Percentiles rank a stretch among this genome's conserved stretches.
Evolutionary conservation across 2,329 filamentous ascomycete species (phyloP).

Genomic region (Colletotrichum phormii): DNA sequence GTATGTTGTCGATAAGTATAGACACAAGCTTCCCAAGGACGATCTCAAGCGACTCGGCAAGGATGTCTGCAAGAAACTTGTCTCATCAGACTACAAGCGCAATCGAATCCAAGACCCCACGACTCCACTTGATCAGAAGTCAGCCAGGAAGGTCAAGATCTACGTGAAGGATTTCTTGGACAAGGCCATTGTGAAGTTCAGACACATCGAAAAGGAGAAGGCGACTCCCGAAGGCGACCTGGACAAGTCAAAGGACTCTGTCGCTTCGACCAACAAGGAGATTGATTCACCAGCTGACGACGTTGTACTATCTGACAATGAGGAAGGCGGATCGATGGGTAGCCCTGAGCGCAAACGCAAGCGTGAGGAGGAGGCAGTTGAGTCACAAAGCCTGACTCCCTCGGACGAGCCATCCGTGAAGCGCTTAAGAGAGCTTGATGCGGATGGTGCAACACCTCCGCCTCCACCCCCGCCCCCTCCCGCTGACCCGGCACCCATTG

Average conservation of each 20-base stretch:
- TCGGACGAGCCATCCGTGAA: constrained; percentile 68
- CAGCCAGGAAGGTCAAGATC: constrained; percentile 84
- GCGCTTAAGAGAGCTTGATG: constrained; percentile 61
- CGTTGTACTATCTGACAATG: constrained; percentile 55
- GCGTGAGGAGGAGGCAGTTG: constrained; percentile 59
- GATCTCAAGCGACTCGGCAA: constrained; percentile 72
- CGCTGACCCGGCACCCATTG: constrained; percentile 46
- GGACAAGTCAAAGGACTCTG: constrained; percentile 36
- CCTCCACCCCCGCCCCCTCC: constrained; percentile 59
- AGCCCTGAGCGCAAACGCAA: constrained; percentile 74
- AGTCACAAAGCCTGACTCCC: constrained; percentile 59
- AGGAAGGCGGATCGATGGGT: constrained; percentile 56
- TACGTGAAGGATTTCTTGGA: constrained; percentile 86
- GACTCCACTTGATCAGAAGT: constrained; percentile 75
- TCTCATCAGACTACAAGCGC: constrained; percentile 92
- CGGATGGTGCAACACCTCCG: constrained; percentile 54
- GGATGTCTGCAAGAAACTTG: constrained; percentile 86
- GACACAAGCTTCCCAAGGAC: constrained; percentile 86
- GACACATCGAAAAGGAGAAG: constrained; percentile 74
- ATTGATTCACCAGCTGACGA: constrained; percentile 47
- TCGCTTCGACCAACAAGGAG: constrained; percentile 16
- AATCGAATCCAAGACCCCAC: constrained; percentile 86
- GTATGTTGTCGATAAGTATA: constrained; percentile 87
- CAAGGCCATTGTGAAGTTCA: constrained; percentile 83
- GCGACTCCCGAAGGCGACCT: constrained; percentile 52